Base-by-base conservation (phyloP, 2,329 filamentous ascomycete genomes). In the Venturia nashicola region DNA sequence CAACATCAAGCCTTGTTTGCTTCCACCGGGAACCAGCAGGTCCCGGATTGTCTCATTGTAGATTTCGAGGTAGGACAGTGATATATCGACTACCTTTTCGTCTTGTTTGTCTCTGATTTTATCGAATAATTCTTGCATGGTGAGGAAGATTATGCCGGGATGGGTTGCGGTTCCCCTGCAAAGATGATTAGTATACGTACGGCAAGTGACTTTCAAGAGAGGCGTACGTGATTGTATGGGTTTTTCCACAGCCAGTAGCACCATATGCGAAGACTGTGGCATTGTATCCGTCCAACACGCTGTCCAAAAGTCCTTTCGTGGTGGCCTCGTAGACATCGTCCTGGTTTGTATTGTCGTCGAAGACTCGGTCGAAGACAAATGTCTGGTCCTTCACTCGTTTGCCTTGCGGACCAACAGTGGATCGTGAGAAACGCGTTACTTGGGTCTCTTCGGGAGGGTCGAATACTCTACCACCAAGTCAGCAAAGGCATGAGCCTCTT, bases 21-120 rank as follows among this genome's bases (percentile, higher is more conserved):
- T 89, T 44, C 87, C 89, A 32, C 88, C 88, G 0, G 90, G 88
- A n/a, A 94, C 88, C 54, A 99, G 81, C 71, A 99, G 78, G 77
- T 99, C 94, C 62, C 94, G 90, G 70, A 99, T 99, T 0, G 92
- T 97, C 78, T 99, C 94, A 73, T 99, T 99, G 81, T 99, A 99
- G 67, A 99, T 99, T 73, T 99, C 94, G 44, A 99, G 82, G 71
- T 97, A 99, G 0, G 92, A 97, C 18, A 99, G 83, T 0, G 92
- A 91, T 63, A 99, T 80, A 71, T 97, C 94, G 3, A 91, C 94
- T 36, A 86, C 81, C 76, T 97, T 97, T 66, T 96, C 91, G 65
- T 89, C 86, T 67, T 87, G 87, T 63, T 90, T 79, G 64, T 97
- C 94, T n/a, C 82, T 80, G 68, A 99, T 96, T 75, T 93, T 90